Evolutionary conservation across 495 filamentous ascomycete species (phyloP), one percentile per base, ranked within the genome.

Genomic region (Pyrenula massariospora): DNA sequence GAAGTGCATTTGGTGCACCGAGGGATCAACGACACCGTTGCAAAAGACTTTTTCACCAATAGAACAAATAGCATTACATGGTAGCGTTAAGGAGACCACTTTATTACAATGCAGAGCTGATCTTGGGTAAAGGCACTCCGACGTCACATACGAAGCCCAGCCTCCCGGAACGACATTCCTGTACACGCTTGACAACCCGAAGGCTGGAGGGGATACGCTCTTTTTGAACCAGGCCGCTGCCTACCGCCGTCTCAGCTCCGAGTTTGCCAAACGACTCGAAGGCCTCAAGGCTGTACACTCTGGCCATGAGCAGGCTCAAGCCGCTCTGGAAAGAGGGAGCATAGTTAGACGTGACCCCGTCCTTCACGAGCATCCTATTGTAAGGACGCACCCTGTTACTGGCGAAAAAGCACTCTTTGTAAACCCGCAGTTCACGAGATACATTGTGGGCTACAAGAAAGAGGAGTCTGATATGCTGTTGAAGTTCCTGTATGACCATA

Each of bases 401-500:
- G 87, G 89, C 5, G 86, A 91, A 73, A 93, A 91, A 68, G 85
- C 88, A 0, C 66, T 95, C 22, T 93, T 81, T 61, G 81, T 92
- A 56, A 92, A 91, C 62, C 79, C 77, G 10, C 84, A 88, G 64
- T 93, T 85, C 70, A 89, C 84, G 31, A 80, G 80, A 42, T 70
- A 79, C 54, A 88, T 90, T 58, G 78, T 90, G 3, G 86, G 87
- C 10, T 77, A 82, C 24, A 91, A 89, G 68, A 82, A 84, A 65
- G 86, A 89, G 60, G 89, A 91, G 61, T 85, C 84, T 42, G 85
- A 93, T 54, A 74, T 71, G n/a, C 71, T 92, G 19, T 73, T 93
- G 59, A 91, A 93, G 62, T 95, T 95, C 73, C 73, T 96, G 12
- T 93, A 88, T 73, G 83, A 92, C 66, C 91, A 95, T 65, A 84